A percentile compares a stretch with the other conserved stretches of the same genome.
These are phyloP conservation scores for Ogataea haglerorum DNA, from an alignment of 805 yeast species.

Conservation along the genomic window DNA sequence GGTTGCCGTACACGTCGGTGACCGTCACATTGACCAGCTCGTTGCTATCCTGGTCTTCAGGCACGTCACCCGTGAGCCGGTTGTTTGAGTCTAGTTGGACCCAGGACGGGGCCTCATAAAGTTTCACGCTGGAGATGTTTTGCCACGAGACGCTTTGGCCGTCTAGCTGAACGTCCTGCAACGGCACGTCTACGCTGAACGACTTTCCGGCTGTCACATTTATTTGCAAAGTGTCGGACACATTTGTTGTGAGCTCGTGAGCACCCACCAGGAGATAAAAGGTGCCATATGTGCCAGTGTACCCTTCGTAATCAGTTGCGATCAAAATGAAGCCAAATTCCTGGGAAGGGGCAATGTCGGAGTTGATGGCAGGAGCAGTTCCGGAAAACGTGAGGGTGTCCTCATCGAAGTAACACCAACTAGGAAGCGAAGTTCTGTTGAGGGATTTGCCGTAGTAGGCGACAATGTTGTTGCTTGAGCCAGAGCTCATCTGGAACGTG, in stretches of 20 bases:
- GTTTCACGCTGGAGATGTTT: slow-evolving; percentile 53
- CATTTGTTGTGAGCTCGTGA: slow-evolving; percentile 69
- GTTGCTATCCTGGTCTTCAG: slow-evolving; percentile 40
- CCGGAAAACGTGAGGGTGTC: slow-evolving; percentile 70
- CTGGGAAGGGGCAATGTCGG: slow-evolving; percentile 84
- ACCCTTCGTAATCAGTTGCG: slow-evolving; percentile 77
- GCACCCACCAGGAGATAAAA: slow-evolving; percentile 85
- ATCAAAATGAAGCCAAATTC: slow-evolving; percentile 66
- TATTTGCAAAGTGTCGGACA: slow-evolving; percentile 52
- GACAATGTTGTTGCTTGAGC: slow-evolving; percentile 47
- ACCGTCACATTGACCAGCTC: slow-evolving; percentile 51
- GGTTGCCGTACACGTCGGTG: slow-evolving; percentile 57
- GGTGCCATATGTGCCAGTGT: slow-evolving; percentile 61
- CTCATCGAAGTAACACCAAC: slow-evolving; percentile 76
- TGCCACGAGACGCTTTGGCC: slow-evolving; percentile 42
- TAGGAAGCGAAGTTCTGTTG: slow-evolving; percentile 85
- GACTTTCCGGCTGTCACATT: slow-evolving; percentile 64
- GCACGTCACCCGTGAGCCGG: slow-evolving; percentile 55
- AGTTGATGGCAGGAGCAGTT: slow-evolving; percentile 81
- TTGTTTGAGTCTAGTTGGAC: slow-evolving; percentile 40
- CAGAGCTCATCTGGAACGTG: slow-evolving; percentile 48
- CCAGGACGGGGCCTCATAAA: slow-evolving; percentile 60
- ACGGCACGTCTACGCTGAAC: slow-evolving; percentile 58
- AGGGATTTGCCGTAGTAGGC: slow-evolving; percentile 79
- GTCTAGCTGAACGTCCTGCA: slow-evolving; percentile 63